These are phyloP conservation scores for Verruconis gallopava DNA, from an alignment of 2,329 filamentous ascomycete species.

Conservation along the genomic window DNA sequence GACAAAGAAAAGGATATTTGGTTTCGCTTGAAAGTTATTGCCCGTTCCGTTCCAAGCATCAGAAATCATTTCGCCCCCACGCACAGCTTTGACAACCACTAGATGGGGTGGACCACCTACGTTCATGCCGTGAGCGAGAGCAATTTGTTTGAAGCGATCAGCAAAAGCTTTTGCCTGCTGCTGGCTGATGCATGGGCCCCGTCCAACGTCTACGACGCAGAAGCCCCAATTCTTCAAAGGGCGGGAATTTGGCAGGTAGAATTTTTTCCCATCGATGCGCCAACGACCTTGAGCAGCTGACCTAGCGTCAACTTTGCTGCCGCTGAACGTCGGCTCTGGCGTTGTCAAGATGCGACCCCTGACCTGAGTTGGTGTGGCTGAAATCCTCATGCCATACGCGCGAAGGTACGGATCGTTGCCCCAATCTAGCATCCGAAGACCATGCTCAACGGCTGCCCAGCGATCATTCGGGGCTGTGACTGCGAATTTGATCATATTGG, in stretches of 20 bases:
- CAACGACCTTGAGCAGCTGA: constrained; percentile 57
- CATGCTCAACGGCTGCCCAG: constrained; percentile 52
- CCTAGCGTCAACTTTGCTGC: constrained; percentile 9
- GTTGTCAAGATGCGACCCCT: constrained; percentile 58
- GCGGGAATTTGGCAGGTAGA: constrained; percentile 49
- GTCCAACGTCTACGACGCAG: constrained; percentile 46
- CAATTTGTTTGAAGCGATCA: constrained; percentile 34
- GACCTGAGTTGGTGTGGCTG: constrained; percentile 44
- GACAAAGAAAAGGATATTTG: constrained; percentile 71
- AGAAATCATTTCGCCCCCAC: constrained; percentile 37
- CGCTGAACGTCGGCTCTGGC: constrained; percentile 54
- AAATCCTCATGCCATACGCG: constrained; percentile 63
- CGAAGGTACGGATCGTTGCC: constrained; percentile 53
- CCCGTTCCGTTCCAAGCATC: constrained; percentile 26
- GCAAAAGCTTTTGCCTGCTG: constrained; percentile 32
- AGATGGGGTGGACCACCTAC: constrained; percentile 37
- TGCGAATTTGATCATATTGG: constrained; percentile 85
- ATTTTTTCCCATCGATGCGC: constrained; percentile 75
- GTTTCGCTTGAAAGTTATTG: constrained; percentile 37
- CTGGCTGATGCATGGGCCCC: constrained; percentile 5
- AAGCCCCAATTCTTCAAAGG: constrained; percentile 65
- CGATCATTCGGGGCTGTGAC: constrained; percentile 64
- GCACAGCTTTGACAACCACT: constrained; percentile 18
- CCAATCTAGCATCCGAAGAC: constrained; percentile 57
- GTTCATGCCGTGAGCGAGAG: constrained; percentile 47